These are phyloP conservation scores for Podospora appendiculata DNA, from an alignment of 495 filamentous ascomycete genomes.

Conservation along the genomic window DNA sequence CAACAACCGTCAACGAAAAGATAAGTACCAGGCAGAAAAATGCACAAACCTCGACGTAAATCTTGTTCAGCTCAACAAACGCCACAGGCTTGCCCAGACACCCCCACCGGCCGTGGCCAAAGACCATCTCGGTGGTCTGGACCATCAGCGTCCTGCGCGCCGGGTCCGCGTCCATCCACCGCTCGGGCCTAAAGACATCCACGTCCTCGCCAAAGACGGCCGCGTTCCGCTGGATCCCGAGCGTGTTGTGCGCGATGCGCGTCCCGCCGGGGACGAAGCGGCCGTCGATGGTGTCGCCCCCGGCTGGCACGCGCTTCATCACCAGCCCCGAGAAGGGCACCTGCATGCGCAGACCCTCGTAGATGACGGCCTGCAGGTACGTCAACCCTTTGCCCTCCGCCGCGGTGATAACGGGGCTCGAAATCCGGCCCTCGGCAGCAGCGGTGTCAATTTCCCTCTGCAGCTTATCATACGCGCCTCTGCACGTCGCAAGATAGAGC, in stretches of 20 bases:
- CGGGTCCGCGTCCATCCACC: constrained; percentile 41
- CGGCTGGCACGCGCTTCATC: constrained; percentile 38
- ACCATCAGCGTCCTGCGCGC: constrained; percentile 30
- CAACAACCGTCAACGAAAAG: neutral
- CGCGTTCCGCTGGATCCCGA: constrained; percentile 19
- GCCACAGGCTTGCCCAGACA: constrained; percentile 41
- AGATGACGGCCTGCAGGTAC: constrained; percentile 41
- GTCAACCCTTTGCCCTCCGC: constrained; percentile 33
- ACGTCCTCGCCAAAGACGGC: constrained; percentile 42
- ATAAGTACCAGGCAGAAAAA: neutral
- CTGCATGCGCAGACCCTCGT: constrained; percentile 42
- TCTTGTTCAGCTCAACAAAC: constrained; percentile 46
- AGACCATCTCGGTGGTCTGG: constrained; percentile 28
- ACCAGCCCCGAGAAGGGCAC: constrained; percentile 28
- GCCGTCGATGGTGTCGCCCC: constrained; percentile 42
- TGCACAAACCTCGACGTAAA: constrained; percentile 45
- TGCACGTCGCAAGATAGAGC: constrained; percentile 39
- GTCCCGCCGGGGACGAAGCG: constrained; percentile 45
- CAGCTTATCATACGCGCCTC: constrained; percentile 39
- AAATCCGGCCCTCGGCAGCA: constrained; percentile 24
- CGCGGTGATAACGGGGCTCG: constrained; percentile 22
- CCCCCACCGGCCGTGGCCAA: constrained; percentile 35
- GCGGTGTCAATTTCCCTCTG: constrained; percentile 49
- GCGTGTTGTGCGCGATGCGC: constrained; percentile 40
- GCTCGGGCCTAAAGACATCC: constrained; percentile 45